Percentiles rank a stretch among this genome's conserved stretches.
Conservation (phyloP, 208 protist genomes). For the Trypanosomatidae sp. region DNA sequence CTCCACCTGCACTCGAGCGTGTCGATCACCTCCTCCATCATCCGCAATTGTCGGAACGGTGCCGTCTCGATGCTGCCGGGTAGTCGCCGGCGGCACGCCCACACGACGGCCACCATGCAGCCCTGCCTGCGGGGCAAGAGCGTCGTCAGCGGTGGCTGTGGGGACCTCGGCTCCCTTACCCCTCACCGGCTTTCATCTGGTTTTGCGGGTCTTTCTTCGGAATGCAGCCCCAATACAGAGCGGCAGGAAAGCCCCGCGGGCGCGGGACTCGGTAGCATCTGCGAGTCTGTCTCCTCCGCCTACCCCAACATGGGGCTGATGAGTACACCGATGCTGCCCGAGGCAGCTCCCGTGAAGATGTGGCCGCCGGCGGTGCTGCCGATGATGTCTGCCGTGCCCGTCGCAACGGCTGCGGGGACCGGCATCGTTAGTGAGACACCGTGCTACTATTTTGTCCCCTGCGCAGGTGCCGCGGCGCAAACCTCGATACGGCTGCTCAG, state of each 20-base stretch:
- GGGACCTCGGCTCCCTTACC: conserved; percentile 4
- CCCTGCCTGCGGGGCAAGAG: conserved; percentile 18
- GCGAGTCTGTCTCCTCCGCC: not conserved
- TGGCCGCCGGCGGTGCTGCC: conserved; percentile 8
- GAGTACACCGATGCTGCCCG: not conserved
- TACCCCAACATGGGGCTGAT: not conserved
- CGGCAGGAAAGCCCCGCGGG: not conserved
- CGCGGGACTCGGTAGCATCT: not conserved
- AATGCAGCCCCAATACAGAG: conserved; percentile 13
- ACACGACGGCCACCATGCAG: conserved; percentile 28
- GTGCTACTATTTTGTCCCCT: conserved; percentile 20
- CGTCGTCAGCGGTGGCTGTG: not conserved
- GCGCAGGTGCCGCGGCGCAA: conserved; percentile 1
- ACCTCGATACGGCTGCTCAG: conserved; percentile 9
- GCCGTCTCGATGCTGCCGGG: conserved; percentile 18
- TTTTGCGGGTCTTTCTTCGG: conserved; percentile 1
- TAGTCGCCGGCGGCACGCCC: conserved; percentile 13
- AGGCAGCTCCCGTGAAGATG: not conserved
- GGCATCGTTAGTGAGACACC: not conserved
- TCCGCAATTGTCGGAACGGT: conserved; percentile 15
- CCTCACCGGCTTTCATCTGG: conserved; percentile 7
- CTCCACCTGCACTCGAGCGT: conserved; percentile 58
- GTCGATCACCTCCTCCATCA: conserved; percentile 21
- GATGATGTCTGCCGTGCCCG: not conserved
- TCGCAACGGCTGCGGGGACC: not conserved